phyloP scores from a whole-genome alignment of 177 flowering plant genomes.

The Telopea speciosissima region DNA sequence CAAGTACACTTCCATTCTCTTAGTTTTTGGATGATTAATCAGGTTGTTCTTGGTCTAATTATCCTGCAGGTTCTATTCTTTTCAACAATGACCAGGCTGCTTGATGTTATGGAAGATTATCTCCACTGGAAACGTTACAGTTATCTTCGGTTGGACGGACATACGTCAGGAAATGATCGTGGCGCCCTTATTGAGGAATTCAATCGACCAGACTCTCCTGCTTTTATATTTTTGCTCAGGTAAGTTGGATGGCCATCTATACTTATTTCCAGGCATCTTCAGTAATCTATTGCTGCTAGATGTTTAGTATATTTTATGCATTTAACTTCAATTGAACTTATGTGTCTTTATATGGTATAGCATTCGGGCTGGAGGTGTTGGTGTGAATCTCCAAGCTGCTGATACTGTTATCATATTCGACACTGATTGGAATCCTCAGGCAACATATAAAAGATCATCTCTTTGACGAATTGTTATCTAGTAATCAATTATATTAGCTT shows the following conservation, averaged over 20 bases:
- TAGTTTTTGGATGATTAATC: too few relatives aligned
- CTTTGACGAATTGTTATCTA: not conserved
- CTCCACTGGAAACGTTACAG: slow-evolving; percentile 75
- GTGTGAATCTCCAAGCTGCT: slow-evolving; percentile 99
- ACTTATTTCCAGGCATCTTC: too few relatives aligned
- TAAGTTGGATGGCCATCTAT: not conserved
- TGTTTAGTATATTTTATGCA: not conserved
- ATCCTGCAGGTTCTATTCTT: slow-evolving; percentile 82
- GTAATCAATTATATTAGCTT: not conserved
- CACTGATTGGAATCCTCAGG: slow-evolving; percentile 99
- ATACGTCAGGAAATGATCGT: slow-evolving; percentile 93
- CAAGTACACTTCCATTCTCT: too few relatives aligned
- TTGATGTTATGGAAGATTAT: slow-evolving; percentile 99
- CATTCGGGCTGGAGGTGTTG: slow-evolving; percentile 99
- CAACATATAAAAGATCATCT: slow-evolving; percentile 17
- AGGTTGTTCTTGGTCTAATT: not conserved
- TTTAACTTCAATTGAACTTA: slow-evolving; percentile 2
- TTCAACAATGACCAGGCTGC: slow-evolving; percentile 98
- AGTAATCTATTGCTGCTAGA: not conserved
- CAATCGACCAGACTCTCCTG: slow-evolving; percentile 69
- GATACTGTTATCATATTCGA: slow-evolving; percentile 98
- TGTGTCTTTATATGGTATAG: slow-evolving; percentile 31
- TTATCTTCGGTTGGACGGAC: slow-evolving; percentile 97
- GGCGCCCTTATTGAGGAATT: slow-evolving; percentile 89
- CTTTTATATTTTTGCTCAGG: slow-evolving; percentile 93